phyloP scores from a whole-genome alignment of 2,329 filamentous ascomycete species.

The Tolypocladium paradoxum region DNA sequence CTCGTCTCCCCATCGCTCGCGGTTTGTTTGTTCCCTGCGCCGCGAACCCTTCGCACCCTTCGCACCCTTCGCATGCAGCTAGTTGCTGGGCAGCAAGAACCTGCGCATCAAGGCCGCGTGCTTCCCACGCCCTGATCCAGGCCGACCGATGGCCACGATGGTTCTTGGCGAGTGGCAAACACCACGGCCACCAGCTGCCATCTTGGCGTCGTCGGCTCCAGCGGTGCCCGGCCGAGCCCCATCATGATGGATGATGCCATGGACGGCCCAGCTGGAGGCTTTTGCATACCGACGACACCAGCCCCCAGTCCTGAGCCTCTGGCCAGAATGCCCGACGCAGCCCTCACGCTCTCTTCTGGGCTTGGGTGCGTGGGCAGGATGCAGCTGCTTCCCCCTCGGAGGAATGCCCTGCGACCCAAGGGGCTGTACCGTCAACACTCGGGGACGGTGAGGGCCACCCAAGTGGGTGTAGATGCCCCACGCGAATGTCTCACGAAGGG shows the following conservation, averaged over 20 bases:
- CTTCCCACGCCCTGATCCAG: neutral
- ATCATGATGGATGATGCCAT: neutral
- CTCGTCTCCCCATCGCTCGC: neutral
- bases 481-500: conserved; percentile 1
- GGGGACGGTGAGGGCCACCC: neutral
- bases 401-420: conserved; percentile 6
- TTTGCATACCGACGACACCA: neutral
- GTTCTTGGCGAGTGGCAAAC: neutral
- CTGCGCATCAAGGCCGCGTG: neutral
- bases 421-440: conserved; percentile 1
- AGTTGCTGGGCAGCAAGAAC: too few species aligned
- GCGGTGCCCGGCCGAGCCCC: neutral
- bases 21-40: neutral
- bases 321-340: conserved; percentile 1
- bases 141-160: neutral
- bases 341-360: neutral
- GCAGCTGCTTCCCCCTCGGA: neutral
- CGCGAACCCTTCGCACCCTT: neutral
- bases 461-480: conserved; percentile 6
- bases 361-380: neutral
- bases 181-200: neutral
- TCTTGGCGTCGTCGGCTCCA: neutral
- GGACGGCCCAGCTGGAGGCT: neutral
- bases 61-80: neutral
- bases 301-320: neutral